Conservation (phyloP, 2,329 filamentous ascomycete genomes). For the Metarhizium sp. region DNA sequence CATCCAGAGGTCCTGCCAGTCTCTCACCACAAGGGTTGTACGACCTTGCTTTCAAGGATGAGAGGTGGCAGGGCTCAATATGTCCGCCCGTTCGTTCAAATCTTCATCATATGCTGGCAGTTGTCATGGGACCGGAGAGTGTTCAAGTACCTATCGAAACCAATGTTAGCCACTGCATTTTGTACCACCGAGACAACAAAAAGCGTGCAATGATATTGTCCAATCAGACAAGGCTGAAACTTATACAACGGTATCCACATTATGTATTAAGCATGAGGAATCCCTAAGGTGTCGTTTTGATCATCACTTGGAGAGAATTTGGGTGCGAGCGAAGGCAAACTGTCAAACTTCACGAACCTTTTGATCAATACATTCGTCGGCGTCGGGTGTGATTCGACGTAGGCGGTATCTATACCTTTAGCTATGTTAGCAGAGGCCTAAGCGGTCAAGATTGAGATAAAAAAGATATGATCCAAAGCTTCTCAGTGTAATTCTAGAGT, state of each 20-base stretch:
- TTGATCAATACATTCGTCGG: conserved; percentile 14
- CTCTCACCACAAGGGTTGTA: conserved; percentile 52
- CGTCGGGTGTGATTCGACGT: not conserved
- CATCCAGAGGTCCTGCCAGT: conserved; percentile 48
- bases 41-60: conserved; percentile 44
- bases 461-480: conserved; percentile 6
- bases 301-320: conserved; percentile 43
- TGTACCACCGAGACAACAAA: not conserved
- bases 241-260: conserved; percentile 53
- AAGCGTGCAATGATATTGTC: conserved; percentile 18
- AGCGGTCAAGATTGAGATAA: not conserved
- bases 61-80: conserved; percentile 43
- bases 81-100: conserved; percentile 65
- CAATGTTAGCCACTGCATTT: conserved; percentile 25
- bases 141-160: conserved; percentile 31
- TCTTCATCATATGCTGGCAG: conserved; percentile 45
- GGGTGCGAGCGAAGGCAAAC: not conserved
- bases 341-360: conserved; percentile 34
- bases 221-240: conserved; percentile 64
- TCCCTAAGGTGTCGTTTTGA: conserved; percentile 52
- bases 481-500: conserved; percentile 49
- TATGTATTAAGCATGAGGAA: conserved; percentile 58
- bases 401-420: not conserved
- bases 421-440: not conserved
- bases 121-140: conserved; percentile 1